Conservation (phyloP, 257 asterid genomes). For the Forsythia viridissima region DNA sequence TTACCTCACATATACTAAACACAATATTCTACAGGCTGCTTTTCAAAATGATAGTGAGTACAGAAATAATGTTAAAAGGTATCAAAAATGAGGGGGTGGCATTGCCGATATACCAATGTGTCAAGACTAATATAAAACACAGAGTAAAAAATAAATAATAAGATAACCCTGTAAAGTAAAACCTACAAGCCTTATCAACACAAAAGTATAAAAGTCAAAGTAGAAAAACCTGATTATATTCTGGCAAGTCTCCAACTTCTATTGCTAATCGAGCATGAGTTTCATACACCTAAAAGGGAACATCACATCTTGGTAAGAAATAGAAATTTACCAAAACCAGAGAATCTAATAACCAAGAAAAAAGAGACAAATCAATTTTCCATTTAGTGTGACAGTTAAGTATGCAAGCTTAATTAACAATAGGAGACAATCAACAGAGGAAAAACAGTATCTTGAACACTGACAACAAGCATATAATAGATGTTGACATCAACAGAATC, state of each 20-base stretch:
- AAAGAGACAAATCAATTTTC: background rate
- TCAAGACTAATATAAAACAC: background rate
- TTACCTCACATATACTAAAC: background rate
- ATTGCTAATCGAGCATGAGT: constrained; percentile 96
- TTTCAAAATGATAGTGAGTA: background rate
- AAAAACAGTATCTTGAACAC: constrained; percentile 10
- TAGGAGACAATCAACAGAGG: background rate
- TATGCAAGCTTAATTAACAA: background rate
- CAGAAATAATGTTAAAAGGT: background rate
- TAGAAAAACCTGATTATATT: constrained; percentile 82
- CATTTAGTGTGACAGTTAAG: background rate
- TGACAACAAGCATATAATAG: constrained; percentile 3
- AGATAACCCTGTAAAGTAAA: constrained; percentile 3
- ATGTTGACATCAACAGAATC: constrained; percentile 20
- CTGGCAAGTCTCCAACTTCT: constrained; percentile 91
- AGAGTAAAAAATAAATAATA: background rate
- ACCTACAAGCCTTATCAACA: constrained; percentile 10
- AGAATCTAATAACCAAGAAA: constrained; percentile 17
- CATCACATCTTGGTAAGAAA: constrained; percentile 15
- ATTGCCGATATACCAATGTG: background rate
- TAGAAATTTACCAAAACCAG: constrained; percentile 11
- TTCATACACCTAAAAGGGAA: constrained; percentile 84
- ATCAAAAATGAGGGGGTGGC: background rate
- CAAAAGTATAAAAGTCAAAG: constrained; percentile 20
- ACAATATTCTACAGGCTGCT: background rate